Evolutionary conservation across 257 asterid genomes (phyloP).

Genomic region (Anisodus acutangulus): DNA sequence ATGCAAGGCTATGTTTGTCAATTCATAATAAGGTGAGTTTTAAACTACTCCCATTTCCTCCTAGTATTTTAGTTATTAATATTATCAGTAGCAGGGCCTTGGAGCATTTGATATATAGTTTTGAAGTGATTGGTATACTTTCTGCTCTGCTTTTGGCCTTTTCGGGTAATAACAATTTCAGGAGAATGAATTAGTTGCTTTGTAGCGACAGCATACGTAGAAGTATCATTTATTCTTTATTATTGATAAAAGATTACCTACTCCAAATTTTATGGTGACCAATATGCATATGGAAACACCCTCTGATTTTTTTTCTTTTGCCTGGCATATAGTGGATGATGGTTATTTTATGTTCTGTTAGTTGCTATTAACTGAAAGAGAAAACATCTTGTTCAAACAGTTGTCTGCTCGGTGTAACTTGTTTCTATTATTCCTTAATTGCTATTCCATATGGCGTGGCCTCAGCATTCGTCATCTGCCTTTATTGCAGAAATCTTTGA

Average conservation of each 20-base stretch:
- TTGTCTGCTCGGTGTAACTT: neutral
- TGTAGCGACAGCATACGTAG: neutral
- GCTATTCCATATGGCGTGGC: neutral
- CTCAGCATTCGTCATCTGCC: neutral
- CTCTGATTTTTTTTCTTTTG: neutral
- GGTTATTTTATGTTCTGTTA: neutral
- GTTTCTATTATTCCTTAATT: constrained; percentile 10
- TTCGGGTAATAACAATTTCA: neutral
- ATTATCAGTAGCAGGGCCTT: neutral
- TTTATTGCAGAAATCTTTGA: constrained; percentile 75
- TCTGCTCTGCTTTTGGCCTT: neutral
- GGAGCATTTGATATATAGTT: neutral
- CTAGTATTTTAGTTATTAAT: neutral
- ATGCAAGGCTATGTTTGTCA: neutral
- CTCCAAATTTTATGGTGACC: neutral
- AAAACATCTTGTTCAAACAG: neutral
- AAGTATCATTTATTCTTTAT: neutral
- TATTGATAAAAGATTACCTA: neutral
- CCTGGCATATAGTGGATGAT: constrained; percentile 4
- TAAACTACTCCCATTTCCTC: neutral
- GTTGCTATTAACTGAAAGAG: neutral
- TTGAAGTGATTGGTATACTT: constrained; percentile 3
- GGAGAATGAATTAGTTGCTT: neutral
- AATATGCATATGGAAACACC: neutral
- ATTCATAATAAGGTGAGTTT: neutral